Evolutionary conservation across 2,329 filamentous ascomycete genomes (phyloP), one percentile per base, ranked within the genome.

Genomic region (Fusarium pseudonygamai): DNA sequence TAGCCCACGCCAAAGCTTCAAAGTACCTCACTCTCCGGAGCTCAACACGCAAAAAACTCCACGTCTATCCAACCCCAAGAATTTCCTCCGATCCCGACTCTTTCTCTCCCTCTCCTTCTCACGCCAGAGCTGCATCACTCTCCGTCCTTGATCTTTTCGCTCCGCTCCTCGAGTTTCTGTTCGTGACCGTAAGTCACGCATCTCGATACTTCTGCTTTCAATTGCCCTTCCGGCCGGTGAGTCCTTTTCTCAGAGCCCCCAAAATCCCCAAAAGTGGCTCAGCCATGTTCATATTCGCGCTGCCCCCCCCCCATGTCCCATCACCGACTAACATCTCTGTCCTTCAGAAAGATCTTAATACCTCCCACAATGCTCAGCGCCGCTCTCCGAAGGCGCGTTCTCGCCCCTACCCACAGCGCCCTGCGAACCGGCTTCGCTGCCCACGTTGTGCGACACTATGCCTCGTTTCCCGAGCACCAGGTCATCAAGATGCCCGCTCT

Each of bases 401-500:
- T 91, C 80, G 84, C 82, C 75, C 82, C 82, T 75, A 83, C 87
- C 76, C 84, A 86, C 74, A 83, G 84, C 77, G 81, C 86, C 78
- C 83, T 88, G 79, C 85, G 87, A 80, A 84, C 83, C 74, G 85
- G 85, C 77, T 84, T 87, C 78, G 81, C 85, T 62, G 86, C 86
- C 74, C 87, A 86, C 79, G 84, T 91, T 72, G 86, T 89, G 83
- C 87, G 90, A 86, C 89, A 85, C 84, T 90, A 89, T 87, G 96
- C 89, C 77, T 97, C 96, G 56, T 98, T 94, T 87, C 97, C 96
- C 77, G 91, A 95, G 77, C 96, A 99, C 87, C 96, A 93, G 78
- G 88, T 99, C 84, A 92, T 99, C 87, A 96, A 91, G 88, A 99
- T 99, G 96, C 96, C 96, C 75, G 96, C 96, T 67, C 89, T 99